phyloP scores from a whole-genome alignment of 768 basidiomycete genomes.

The Mycena leptocephala region DNA sequence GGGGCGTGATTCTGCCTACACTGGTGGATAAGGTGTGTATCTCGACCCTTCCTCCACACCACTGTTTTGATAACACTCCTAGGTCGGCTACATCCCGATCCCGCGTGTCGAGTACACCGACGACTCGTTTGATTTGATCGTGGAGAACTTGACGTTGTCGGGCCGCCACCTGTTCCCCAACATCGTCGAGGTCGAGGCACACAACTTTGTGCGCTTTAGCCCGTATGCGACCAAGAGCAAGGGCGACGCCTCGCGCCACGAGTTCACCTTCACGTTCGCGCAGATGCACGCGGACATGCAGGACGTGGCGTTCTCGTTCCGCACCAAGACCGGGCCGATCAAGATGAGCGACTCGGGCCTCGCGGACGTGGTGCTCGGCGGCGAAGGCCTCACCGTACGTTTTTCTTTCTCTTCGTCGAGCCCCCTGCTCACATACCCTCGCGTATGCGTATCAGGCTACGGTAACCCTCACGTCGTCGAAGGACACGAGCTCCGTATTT shows the following conservation, averaged over 20 bases:
- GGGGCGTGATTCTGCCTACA: too few species aligned
- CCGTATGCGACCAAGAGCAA: too few species aligned
- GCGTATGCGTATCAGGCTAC: conserved; percentile 57
- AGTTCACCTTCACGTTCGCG: too few species aligned
- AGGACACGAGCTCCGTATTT: conserved; percentile 81
- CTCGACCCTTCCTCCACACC: background rate
- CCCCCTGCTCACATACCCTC: background rate
- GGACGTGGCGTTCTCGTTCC: too few species aligned
- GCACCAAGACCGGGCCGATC: conserved; percentile 88
- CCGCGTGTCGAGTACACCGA: conserved; percentile 96
- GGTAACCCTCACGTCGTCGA: conserved; percentile 69
- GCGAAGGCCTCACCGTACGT: conserved; percentile 82
- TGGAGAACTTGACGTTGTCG: too few species aligned
- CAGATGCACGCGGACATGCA: too few species aligned
- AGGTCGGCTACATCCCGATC: conserved; percentile 90
- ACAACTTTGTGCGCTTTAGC: too few species aligned
- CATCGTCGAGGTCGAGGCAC: too few species aligned
- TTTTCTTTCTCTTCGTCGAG: conserved; percentile 4
- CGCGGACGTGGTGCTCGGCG: conserved; percentile 90
- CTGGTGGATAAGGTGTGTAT: too few species aligned
- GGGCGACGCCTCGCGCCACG: too few species aligned
- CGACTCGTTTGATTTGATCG: too few species aligned
- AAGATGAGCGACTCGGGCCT: conserved; percentile 88
- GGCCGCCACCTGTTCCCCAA: too few species aligned
- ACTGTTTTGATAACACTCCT: background rate